A percentile compares a stretch with the other conserved stretches of the same genome.
phyloP scores from a whole-genome alignment of 176 grass and related monocot genomes.

The Lolium rigidum region DNA sequence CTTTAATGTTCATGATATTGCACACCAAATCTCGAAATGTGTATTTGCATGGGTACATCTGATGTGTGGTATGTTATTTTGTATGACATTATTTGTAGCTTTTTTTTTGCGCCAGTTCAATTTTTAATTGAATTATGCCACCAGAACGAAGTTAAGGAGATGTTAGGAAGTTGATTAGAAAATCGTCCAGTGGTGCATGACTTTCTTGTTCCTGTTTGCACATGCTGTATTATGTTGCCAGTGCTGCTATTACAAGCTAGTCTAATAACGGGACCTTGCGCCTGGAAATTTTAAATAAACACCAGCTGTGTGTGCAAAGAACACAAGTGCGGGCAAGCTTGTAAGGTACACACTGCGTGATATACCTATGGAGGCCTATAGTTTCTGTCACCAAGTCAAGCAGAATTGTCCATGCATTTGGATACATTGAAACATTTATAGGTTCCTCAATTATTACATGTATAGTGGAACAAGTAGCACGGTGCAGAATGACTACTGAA shows the following conservation, averaged over 20 bases:
- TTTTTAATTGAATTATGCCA: conserved; percentile 7
- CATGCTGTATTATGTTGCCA: not conserved
- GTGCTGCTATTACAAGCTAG: not conserved
- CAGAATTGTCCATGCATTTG: not conserved
- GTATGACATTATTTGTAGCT: not conserved
- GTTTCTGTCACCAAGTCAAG: conserved; percentile 9
- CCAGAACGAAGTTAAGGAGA: conserved; percentile 15
- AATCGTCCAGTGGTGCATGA: not conserved
- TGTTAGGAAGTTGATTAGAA: conserved; percentile 22
- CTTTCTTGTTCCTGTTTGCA: not conserved
- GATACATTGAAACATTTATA: conserved; percentile 4
- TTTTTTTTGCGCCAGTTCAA: conserved; percentile 14
- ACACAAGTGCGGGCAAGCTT: not conserved
- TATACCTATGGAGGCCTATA: conserved; percentile 7
- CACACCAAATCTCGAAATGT: conserved; percentile 3
- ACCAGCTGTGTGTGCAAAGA: not conserved
- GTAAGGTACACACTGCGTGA: not conserved
- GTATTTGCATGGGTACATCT: conserved; percentile 15
- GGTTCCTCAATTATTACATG: conserved; percentile 6
- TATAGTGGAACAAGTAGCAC: conserved; percentile 16
- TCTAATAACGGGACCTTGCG: conserved; percentile 9
- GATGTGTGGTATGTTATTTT: not conserved
- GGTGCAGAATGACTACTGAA: not conserved
- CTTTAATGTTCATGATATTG: conserved; percentile 23
- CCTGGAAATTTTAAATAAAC: not conserved